Percentiles rank a stretch among this genome's conserved stretches.
Conservation (phyloP, 2,329 filamentous ascomycete species). For the Fusarium humuli region DNA sequence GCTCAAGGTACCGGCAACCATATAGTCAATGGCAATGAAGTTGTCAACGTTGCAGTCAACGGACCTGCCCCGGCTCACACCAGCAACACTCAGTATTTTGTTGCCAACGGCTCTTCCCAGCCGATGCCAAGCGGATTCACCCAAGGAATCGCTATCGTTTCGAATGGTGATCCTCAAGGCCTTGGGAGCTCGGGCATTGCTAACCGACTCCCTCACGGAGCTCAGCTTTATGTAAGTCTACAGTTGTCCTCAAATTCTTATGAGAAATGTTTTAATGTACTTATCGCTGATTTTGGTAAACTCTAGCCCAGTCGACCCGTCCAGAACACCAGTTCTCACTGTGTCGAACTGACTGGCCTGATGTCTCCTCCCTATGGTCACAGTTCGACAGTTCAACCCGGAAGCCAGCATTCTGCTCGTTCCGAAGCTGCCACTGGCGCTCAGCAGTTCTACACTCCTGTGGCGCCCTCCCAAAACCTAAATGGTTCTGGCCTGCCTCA, state of each 20-base stretch:
- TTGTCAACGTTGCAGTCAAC: background rate
- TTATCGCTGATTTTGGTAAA: constrained; percentile 12
- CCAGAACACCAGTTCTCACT: background rate
- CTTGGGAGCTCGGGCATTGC: constrained; percentile 9
- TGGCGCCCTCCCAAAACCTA: constrained; percentile 10
- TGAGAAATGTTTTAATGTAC: background rate
- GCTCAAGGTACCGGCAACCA: constrained; percentile 4
- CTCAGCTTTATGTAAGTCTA: constrained; percentile 26
- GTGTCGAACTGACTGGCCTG: background rate
- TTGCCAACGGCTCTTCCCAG: constrained; percentile 2
- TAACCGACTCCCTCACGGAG: constrained; percentile 14
- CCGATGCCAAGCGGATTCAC: background rate
- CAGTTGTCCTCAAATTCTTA: background rate
- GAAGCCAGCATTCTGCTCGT: background rate
- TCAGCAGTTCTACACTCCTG: constrained; percentile 27
- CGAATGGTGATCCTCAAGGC: background rate
- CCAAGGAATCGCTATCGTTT: background rate
- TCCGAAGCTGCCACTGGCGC: constrained; percentile 6
- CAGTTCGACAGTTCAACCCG: constrained; percentile 5
- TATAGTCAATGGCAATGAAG: background rate
- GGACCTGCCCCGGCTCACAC: background rate
- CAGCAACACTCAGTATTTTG: background rate
- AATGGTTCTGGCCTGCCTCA: constrained; percentile 23
- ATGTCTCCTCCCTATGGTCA: constrained; percentile 16
- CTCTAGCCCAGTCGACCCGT: background rate